Base-by-base conservation (phyloP, 768 basidiomycete species). In the Leccinum incarnatum region DNA sequence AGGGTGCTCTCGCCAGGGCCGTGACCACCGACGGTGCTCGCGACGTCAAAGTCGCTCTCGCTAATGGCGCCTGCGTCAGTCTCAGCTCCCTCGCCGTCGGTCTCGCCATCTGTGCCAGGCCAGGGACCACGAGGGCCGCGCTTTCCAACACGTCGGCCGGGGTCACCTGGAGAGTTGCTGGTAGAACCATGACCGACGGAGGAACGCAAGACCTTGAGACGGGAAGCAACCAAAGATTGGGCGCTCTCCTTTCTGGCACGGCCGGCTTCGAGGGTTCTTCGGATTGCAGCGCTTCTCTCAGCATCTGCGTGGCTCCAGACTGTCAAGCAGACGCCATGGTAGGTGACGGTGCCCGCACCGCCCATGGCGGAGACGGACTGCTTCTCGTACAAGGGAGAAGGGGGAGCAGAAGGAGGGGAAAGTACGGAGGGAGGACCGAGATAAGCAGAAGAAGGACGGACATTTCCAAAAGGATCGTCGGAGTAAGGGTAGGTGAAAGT, bases 251-350 rank as follows among this genome's bases (percentile, higher is more conserved):
- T 90, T 55, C 89, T 84, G 45, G 81, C 84, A 48, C 89, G 84
- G 51, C 87, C 84, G 0, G 88, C 87, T 69, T 93, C 91, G 51
- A 92, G 80, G 7, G 90, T 91, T 52, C 88, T 82, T 21, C 93
- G 85, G 65, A 95, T 95, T 1, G 93, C 93, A 14, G 79, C 81
- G 55, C 89, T 87, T 51, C 94, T 86, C 65, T 94, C 89, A 0
- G 87, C 87, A 69, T 98, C 95, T 19, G 94, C 94, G 67, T 95
- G 94, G 4, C 91, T 93, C 94, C 94, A 98, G 2, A 97, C 93
- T 2, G 93, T 94, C 59, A 98, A 79, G 65, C 93, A 93, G 37
- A 96, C 93, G 50, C 93, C 94, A 68, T 97, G 85, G 70, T 93
- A 96, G 9, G 89, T 86, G 60, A 92, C 72, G 3, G 74, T 73